Percentiles rank a stretch among this genome's conserved stretches.
Evolutionary conservation across 2,329 filamentous ascomycete genomes (phyloP).

Genomic region (Sporothrix globosa): DNA sequence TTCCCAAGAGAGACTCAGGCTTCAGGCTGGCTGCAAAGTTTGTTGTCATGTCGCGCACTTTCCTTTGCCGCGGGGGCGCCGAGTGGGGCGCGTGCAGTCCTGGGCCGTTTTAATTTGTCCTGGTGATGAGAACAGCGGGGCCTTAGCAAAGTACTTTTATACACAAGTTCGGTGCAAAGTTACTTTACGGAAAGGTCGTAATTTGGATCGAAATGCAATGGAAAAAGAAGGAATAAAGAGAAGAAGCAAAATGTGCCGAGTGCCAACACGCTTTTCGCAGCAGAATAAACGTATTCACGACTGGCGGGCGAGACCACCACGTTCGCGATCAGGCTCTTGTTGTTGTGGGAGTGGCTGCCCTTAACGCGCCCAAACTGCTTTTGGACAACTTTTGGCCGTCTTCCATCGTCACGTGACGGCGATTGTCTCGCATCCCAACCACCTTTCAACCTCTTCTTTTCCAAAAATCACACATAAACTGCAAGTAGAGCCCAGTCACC

Average conservation of each 20-base stretch:
- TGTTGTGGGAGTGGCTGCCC: no score
- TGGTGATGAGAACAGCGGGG: constrained; percentile 16
- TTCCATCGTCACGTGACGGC: not conserved
- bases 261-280: no score
- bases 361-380: not conserved
- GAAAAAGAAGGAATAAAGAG: constrained; percentile 1
- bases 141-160: not conserved
- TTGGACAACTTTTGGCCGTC: not conserved
- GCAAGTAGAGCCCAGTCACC: not conserved
- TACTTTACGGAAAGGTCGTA: not conserved
- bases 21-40: no score
- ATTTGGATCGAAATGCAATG: constrained; percentile 23
- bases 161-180: no score
- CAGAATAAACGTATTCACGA: constrained; percentile 11
- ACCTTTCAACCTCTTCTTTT: not conserved
- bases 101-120: constrained; percentile 26
- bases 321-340: not conserved
- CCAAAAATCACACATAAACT: not conserved
- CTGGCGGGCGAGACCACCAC: not conserved
- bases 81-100: constrained; percentile 22
- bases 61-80: not conserved
- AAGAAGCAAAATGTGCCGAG: not conserved
- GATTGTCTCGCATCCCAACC: not conserved
- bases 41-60: not conserved
- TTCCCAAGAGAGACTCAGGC: not conserved